Evolutionary conservation across 1,139 yeast genomes (phyloP).

Genomic region (Kurtzmaniella quercitrusa): DNA sequence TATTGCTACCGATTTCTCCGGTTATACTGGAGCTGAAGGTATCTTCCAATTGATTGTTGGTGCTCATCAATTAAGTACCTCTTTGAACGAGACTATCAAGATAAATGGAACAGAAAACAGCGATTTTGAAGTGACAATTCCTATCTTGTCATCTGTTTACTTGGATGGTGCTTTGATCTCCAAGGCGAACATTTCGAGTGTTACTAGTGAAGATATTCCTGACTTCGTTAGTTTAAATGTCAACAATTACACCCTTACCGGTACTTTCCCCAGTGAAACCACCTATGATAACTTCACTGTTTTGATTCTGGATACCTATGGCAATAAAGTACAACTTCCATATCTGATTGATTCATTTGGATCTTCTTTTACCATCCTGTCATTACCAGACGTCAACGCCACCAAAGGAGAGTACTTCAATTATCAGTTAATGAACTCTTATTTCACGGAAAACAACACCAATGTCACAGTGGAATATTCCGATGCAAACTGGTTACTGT

Average conservation of each 20-base stretch:
- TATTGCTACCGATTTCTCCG: constrained; percentile 75
- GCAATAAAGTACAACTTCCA: constrained; percentile 59
- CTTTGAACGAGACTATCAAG: constrained; percentile 45
- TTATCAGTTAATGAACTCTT: constrained; percentile 47
- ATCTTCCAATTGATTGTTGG: constrained; percentile 76
- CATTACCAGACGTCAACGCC: constrained; percentile 59
- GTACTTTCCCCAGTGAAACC: constrained; percentile 51
- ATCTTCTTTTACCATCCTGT: constrained; percentile 49
- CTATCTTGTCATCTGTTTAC: constrained; percentile 50
- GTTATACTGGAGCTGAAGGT: constrained; percentile 70
- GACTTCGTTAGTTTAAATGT: constrained; percentile 53
- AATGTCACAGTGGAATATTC: constrained; percentile 42
- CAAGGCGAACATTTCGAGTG: constrained; percentile 49
- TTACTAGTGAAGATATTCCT: constrained; percentile 49
- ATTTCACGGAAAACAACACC: constrained; percentile 55
- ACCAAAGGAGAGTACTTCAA: constrained; percentile 57
- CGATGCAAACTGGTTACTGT: constrained; percentile 61
- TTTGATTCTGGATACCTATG: constrained; percentile 56
- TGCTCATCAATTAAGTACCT: constrained; percentile 77
- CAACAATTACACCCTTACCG: constrained; percentile 44
- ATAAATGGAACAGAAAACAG: constrained; percentile 67
- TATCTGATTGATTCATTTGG: constrained; percentile 46
- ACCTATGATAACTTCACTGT: constrained; percentile 49
- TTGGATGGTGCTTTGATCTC: constrained; percentile 54
- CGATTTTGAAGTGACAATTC: constrained; percentile 53